phyloP scores from a whole-genome alignment of 768 basidiomycete species.

The Suillus subluteus region DNA sequence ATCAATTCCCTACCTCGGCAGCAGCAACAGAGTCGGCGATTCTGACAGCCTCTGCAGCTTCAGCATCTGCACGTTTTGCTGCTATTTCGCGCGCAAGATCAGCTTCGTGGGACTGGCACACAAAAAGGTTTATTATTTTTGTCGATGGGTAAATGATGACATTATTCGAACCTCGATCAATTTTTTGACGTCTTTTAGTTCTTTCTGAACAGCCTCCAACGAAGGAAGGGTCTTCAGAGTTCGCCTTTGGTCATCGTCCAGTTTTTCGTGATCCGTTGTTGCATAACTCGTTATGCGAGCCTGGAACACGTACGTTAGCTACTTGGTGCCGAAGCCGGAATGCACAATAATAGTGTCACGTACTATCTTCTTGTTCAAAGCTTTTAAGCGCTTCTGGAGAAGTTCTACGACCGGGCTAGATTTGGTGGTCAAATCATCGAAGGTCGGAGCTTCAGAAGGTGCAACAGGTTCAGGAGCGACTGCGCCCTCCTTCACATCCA shows the following conservation, averaged over 20 bases:
- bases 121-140: slow-evolving; percentile 7
- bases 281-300: slow-evolving; percentile 75
- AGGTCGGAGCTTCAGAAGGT: slow-evolving; percentile 41
- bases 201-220: slow-evolving; percentile 79
- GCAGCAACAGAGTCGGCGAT: slow-evolving; percentile 57
- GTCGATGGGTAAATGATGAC: background rate
- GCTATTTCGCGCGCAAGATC: slow-evolving; percentile 62
- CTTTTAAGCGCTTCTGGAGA: slow-evolving; percentile 76
- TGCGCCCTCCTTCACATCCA: slow-evolving; percentile 50
- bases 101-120: slow-evolving; percentile 59
- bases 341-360: slow-evolving; percentile 30
- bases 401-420: slow-evolving; percentile 77
- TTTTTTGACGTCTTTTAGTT: slow-evolving; percentile 83
- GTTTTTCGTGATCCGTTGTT: slow-evolving; percentile 63
- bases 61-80: slow-evolving; percentile 56
- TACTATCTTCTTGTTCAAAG: slow-evolving; percentile 84
- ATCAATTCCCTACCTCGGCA: slow-evolving; percentile 52
- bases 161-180: slow-evolving; percentile 70
- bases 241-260: slow-evolving; percentile 88
- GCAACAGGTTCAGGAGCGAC: slow-evolving; percentile 51
- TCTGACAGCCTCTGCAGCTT: slow-evolving; percentile 58
- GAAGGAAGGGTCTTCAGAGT: slow-evolving; percentile 71
- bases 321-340: background rate
- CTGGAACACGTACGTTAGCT: slow-evolving; percentile 41
- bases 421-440: slow-evolving; percentile 52